Evolutionary conservation across 192 early-diverging fungal genomes (phyloP).

Genomic region (Podila horticola): DNA sequence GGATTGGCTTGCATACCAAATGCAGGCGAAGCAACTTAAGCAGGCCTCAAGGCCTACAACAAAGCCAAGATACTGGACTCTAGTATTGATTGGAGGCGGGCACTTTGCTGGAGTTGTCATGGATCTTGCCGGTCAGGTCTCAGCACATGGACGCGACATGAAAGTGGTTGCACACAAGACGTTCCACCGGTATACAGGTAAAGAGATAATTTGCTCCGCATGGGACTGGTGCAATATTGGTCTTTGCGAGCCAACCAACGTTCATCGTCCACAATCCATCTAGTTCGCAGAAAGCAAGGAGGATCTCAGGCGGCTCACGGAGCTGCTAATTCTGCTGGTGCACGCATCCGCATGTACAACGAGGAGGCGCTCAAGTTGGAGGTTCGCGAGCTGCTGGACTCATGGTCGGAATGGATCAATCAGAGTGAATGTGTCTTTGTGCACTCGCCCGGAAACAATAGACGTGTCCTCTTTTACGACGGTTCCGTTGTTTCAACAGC

Average conservation of each 20-base stretch:
- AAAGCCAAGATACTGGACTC: constrained; percentile 70
- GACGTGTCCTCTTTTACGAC: constrained; percentile 62
- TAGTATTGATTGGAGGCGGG: constrained; percentile 86
- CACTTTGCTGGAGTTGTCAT: constrained; percentile 93
- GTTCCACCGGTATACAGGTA: constrained; percentile 94
- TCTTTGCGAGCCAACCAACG: not conserved
- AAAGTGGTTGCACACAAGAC: constrained; percentile 86
- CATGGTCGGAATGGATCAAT: constrained; percentile 77
- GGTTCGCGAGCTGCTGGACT: constrained; percentile 73
- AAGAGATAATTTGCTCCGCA: constrained; percentile 1
- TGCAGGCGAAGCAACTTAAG: constrained; percentile 18
- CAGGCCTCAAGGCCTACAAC: not conserved
- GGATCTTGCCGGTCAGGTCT: constrained; percentile 64
- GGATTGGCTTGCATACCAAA: constrained; percentile 39
- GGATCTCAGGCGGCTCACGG: constrained; percentile 91
- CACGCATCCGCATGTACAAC: constrained; percentile 90
- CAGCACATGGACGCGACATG: constrained; percentile 41
- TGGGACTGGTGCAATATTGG: not conserved
- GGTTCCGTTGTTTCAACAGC: constrained; percentile 50
- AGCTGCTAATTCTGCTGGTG: constrained; percentile 87
- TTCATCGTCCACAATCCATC: constrained; percentile 8
- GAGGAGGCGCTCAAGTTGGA: constrained; percentile 85
- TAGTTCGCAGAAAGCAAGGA: constrained; percentile 93
- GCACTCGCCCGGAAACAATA: constrained; percentile 71
- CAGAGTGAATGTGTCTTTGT: constrained; percentile 79